These are phyloP conservation scores for Cephalotrichum gorgonifer DNA, from an alignment of 2,329 filamentous ascomycete genomes.

Conservation along the genomic window DNA sequence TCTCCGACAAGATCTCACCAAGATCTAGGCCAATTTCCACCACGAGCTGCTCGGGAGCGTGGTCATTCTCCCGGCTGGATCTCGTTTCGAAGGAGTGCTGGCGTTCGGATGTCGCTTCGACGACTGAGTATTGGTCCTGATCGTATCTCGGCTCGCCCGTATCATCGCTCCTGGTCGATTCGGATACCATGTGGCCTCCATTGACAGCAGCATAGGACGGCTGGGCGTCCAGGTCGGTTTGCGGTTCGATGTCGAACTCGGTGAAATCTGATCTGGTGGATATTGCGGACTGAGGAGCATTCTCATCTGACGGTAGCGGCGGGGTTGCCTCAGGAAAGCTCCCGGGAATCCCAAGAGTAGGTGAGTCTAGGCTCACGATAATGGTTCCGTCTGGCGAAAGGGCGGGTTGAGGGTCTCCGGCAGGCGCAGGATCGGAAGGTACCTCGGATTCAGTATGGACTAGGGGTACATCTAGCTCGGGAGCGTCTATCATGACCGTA, in stretches of 20 bases:
- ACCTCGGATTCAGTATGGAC: not conserved
- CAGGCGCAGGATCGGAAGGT: not conserved
- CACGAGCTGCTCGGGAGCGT: conserved; percentile 3
- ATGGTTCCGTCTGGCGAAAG: not conserved
- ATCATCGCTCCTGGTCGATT: not conserved
- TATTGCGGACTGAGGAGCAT: conserved; percentile 42
- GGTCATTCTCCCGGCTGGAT: not conserved
- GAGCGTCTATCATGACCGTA: not conserved
- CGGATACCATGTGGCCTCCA: not conserved
- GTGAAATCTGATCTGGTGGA: conserved; percentile 53
- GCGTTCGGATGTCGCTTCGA: conserved; percentile 13
- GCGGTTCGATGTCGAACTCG: conserved; percentile 64
- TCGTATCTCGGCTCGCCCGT: not conserved
- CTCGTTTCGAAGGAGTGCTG: conserved; percentile 41
- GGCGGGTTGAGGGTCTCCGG: not conserved
- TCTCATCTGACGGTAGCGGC: conserved; percentile 30
- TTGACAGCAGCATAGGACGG: not conserved
- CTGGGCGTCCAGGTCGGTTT: conserved; percentile 35
- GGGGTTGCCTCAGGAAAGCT: conserved; percentile 39
- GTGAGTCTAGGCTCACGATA: conserved; percentile 5
- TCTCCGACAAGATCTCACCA: not conserved
- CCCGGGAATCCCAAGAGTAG: conserved; percentile 39
- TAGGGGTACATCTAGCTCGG: not conserved
- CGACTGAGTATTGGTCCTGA: not conserved
- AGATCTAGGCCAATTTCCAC: conserved; percentile 13